phyloP scores from a whole-genome alignment of 257 asterid genomes.

The Nicotiana benthamiana region DNA sequence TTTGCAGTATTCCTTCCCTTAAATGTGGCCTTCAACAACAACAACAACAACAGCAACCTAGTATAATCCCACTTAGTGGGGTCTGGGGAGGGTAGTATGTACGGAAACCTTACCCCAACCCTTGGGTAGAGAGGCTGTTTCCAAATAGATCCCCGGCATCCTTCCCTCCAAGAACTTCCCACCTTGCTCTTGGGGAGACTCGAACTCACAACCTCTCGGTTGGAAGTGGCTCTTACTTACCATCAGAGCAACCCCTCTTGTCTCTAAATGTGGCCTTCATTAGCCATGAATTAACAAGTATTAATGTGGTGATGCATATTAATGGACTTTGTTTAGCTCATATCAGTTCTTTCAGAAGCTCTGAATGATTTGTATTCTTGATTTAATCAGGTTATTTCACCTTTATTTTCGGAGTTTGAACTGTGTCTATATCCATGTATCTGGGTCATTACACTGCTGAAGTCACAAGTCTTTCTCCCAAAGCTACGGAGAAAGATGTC shows the following conservation, averaged over 20 bases:
- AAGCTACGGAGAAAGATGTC: constrained; percentile 37
- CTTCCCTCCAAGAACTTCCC: no score
- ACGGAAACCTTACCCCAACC: no score
- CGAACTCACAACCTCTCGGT: no score
- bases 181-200: no score
- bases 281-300: background rate
- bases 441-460: constrained; percentile 36
- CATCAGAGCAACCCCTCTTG: no score
- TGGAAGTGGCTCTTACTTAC: no score
- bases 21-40: background rate
- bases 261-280: background rate
- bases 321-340: background rate
- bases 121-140: no score
- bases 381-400: constrained; percentile 7
- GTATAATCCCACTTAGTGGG: no score
- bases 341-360: background rate
- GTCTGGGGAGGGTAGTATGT: no score
- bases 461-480: constrained; percentile 47
- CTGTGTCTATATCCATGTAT: constrained; percentile 19
- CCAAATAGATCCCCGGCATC: no score
- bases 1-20: background rate
- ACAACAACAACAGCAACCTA: no score
- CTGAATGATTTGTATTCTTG: background rate
- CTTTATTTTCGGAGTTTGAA: background rate
- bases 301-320: background rate